Base-by-base conservation (phyloP, 371 early-diverging fungal genomes). In the Lichtheimia corymbifera region DNA sequence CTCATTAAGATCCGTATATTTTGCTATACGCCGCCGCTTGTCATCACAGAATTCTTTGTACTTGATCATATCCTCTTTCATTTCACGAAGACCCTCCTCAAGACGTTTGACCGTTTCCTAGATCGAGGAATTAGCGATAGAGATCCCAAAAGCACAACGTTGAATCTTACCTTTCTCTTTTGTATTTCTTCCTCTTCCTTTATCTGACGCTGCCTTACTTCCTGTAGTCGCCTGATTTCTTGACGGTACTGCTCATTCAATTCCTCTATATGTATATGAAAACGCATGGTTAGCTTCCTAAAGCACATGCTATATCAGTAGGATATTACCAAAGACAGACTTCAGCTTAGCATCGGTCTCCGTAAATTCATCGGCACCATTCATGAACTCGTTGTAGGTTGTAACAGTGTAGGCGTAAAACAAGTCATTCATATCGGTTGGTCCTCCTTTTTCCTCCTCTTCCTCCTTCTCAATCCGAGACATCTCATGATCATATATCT, bases 381-480 rank as follows among this genome's bases (percentile, higher is more conserved):
- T 69, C 54, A 90, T 69, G 67, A 86, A 91, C 9, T 70, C 64
- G 4, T 72, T 71, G 55, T 87, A 88, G 3, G 86, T 68, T 35
- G 74, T 67, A 0, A 65, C 68, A 42, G 85, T 58, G 53, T 86
- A 89, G 30, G 82, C 75, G 62, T 82, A 85, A 67, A 88, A 90
- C 50, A 89, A 81, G 65, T 79, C 83, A 20, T 57, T 45, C 25
- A 57, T 22, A 47, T 47, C 47, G 12, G 47, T 22, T 5, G n/a
- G 47, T 2, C 22, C 47, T n/a, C 17, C 22, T 47, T 47, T 17
- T n/a, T 47, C 47, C n/a, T n/a, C 47, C 1, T 47, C 47, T 35
- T 35, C 35, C 35, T 35, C 35, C 9, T 35, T 35, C 35, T 35
- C 11, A 11, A 3, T 47, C 47, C n/a, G 47, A 47, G 47, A 1